Evolutionary conservation across 73 alveolate species (phyloP), one percentile per base, ranked within the genome.

Genomic region (Paramecium sonneborni): DNA sequence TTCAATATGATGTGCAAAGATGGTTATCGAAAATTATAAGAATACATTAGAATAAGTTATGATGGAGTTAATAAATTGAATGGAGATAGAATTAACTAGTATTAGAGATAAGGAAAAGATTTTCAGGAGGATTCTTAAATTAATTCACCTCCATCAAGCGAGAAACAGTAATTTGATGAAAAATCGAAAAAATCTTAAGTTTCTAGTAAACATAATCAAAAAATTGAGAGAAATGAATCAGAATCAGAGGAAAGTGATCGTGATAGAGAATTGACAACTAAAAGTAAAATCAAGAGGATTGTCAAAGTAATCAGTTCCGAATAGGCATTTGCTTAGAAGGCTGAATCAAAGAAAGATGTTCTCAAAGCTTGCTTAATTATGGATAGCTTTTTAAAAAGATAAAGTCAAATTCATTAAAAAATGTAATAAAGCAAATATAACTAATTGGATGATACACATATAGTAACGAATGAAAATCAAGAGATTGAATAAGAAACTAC

Each of bases 291-390:
- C 9, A 74, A 35, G 34, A 23, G 58, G 34, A 67, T 35, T 32
- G 87, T 74, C 6, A 74, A 74, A 35, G 39, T 74, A 38, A 38
- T 74, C 12, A 32, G 28, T 30, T 35, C 56, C 12, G 87, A 74
- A 74, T 32, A 74, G 34, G 87, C 58, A 14, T 74, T 35, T 35
- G 67, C 57, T 21, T 21, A 35, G 11, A 35, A 74, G 14, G 67
- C 58, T 38, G 46, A 28, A 32, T 21, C 87, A 14, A 21, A 74
- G 37, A 74, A 74, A 20, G 87, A 74, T 74, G 55, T 32, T 14
- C 46, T 74, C 20, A 74, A 74, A 35, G 87, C 87, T 38, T 74
- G 87, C 20, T 74, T 74, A 18, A 74, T 74, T 14, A 74, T 74
- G 87, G 87, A 74, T 74, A 32, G 58, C 20, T 74, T 35, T 74